Base-by-base conservation (phyloP, 1,139 yeast genomes). In the Saccharomyces hybrid region DNA sequence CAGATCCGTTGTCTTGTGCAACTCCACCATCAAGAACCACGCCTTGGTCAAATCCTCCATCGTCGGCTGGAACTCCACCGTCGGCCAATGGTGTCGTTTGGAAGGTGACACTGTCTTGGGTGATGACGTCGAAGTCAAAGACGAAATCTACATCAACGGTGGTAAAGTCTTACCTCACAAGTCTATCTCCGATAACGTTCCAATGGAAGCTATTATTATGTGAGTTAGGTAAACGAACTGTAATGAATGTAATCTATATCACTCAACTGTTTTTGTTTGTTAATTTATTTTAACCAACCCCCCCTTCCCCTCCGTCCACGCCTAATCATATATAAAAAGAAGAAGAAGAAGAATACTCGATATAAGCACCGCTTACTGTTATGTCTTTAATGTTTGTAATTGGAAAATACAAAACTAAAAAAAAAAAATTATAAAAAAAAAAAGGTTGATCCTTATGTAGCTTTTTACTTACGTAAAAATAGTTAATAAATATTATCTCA, bases 111-210 rank as follows among this genome's bases (percentile, higher is more conserved):
- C 98, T 61, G 99, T 95, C 58, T 83, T 95, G 70, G 99, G 99
- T 78, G 99, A 95, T 75, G 99, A 95, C 66, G 99, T 95, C 65
- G 96, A 91, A 74, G 88, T 95, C 72, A 90, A 91, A 80, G 97
- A 95, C 73, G 99, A 93, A 80, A 82, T 95, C 72, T 95, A 95
- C 81, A 96, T 95, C 67, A 93, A 93, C 75, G 99, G 99, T 75
- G 99, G 98, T 75, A 91, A 95, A 75, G 97, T 95, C 64, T 83
- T 95, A 73, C 99, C 99, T 64, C 99, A 95, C 83, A 95, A 95
- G 82, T 81, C 96, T 62, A 93, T 95, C 75, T 86, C 96, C 63
- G 82, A 93, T 64, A 95, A 95, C 74, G 96, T 95, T 73, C 98
- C 95, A 81, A 84, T 86, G 75, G 98, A 96, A 72, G 86, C 96